A percentile compares a stretch with the other conserved stretches of the same genome.
Conservation (phyloP, 306 rosid genomes). For the Geum urbanum region DNA sequence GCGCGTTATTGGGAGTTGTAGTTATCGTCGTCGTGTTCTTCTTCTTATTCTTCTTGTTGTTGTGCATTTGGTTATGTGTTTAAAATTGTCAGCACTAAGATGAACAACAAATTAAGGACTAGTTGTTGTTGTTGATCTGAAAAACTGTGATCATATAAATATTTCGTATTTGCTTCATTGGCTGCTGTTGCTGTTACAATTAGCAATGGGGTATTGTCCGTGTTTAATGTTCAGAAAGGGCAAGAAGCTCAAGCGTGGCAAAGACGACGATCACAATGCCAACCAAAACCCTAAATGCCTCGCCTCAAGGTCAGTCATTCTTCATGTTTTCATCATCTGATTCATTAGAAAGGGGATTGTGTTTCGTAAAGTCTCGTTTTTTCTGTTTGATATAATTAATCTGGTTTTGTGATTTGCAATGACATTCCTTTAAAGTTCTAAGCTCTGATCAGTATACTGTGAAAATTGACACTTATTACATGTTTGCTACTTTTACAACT, state of each 20-base stretch:
- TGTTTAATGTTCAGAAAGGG: constrained; percentile 17
- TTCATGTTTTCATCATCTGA: neutral
- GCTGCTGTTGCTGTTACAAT: constrained; percentile 6
- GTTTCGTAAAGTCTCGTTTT: neutral
- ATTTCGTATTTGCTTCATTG: neutral
- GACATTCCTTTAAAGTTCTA: neutral
- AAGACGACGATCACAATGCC: neutral
- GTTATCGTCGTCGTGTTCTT: neutral
- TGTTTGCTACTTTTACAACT: neutral
- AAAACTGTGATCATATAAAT: neutral
- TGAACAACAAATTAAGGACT: neutral
- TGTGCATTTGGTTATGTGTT: neutral
- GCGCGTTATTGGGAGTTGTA: neutral
- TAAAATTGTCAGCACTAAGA: neutral
- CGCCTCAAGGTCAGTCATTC: constrained; percentile 10
- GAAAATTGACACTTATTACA: neutral
- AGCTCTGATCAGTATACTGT: neutral
- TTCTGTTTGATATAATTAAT: neutral
- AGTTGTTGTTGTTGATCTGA: neutral
- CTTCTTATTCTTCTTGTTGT: neutral
- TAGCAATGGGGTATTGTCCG: constrained; percentile 10
- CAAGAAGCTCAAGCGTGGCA: constrained; percentile 13
- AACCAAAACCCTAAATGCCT: neutral
- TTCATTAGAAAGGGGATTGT: neutral
- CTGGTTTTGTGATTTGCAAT: constrained; percentile 4